Evolutionary conservation across 2,329 filamentous ascomycete genomes (phyloP).

Genomic region (Sporothrix dimorphospora): DNA sequence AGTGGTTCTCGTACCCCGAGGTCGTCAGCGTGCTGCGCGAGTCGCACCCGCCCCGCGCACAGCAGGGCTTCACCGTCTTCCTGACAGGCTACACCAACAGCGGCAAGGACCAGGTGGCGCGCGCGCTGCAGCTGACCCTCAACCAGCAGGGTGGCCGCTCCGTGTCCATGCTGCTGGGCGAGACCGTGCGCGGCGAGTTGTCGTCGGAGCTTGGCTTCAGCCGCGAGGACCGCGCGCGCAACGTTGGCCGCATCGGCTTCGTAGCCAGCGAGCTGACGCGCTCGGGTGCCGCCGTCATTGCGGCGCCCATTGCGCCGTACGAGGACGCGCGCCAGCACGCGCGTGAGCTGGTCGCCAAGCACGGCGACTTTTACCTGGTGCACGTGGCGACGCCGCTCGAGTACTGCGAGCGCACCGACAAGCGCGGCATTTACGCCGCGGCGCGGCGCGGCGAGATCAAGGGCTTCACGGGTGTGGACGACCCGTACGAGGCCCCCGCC

Average conservation of each 20-base stretch:
- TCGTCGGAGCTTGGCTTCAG: constrained; percentile 96
- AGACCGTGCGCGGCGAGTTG: constrained; percentile 91
- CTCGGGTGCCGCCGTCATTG: constrained; percentile 91
- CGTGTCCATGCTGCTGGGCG: constrained; percentile 91
- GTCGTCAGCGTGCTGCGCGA: constrained; percentile 95
- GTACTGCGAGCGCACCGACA: constrained; percentile 93
- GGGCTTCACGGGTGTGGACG: constrained; percentile 97
- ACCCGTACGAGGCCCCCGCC: constrained; percentile 85
- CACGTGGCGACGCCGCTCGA: constrained; percentile 94
- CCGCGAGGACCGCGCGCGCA: constrained; percentile 87
- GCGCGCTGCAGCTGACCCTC: constrained; percentile 92
- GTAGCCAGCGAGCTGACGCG: constrained; percentile 94
- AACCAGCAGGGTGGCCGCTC: constrained; percentile 97
- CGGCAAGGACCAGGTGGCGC: constrained; percentile 95
- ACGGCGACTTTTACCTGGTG: constrained; percentile 89
- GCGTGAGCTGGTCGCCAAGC: constrained; percentile 82
- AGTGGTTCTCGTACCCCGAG: constrained; percentile 99
- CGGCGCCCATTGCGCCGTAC: constrained; percentile 93
- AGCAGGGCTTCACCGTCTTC: constrained; percentile 98
- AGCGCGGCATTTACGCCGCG: constrained; percentile 82
- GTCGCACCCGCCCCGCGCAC: constrained; percentile 86
- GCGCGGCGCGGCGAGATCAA: constrained; percentile 90
- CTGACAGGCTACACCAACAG: constrained; percentile 95
- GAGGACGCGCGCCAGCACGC: constrained; percentile 76
- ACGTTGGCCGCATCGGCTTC: constrained; percentile 95